Conservation (phyloP, 345 rosid genomes). For the Gossypioides kirkii region DNA sequence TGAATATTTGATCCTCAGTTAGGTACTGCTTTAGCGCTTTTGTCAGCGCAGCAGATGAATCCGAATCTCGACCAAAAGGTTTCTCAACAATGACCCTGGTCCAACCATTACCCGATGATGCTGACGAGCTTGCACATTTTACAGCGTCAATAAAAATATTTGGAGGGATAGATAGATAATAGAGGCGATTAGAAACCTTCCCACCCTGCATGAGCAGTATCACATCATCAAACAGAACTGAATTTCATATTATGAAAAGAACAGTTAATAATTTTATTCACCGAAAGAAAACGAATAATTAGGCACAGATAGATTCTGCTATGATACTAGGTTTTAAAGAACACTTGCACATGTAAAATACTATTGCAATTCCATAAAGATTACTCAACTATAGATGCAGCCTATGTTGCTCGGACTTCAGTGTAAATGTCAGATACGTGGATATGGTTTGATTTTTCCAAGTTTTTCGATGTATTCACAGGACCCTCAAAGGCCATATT, state of each 20-base stretch:
- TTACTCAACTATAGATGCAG: background rate
- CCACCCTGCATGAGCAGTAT: conserved; percentile 49
- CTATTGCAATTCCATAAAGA: background rate
- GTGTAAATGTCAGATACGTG: too few species aligned
- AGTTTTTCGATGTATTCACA: too few species aligned
- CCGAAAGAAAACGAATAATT: background rate
- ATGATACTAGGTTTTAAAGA: background rate
- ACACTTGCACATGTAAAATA: background rate
- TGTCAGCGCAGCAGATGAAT: conserved; percentile 91
- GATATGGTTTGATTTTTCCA: too few species aligned
- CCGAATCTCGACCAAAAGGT: conserved; percentile 98
- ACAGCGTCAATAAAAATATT: conserved; percentile 92
- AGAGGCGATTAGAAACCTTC: conserved; percentile 82
- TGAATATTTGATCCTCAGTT: conserved; percentile 90
- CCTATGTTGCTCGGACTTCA: background rate
- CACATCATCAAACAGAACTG: conserved; percentile 13
- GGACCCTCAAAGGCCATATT: too few species aligned
- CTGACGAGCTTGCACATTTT: conserved; percentile 80
- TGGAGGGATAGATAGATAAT: conserved; percentile 91
- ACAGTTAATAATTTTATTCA: background rate
- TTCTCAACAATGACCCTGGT: conserved; percentile 98
- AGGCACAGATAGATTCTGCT: background rate
- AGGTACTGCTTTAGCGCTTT: conserved; percentile 75
- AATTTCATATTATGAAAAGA: background rate
- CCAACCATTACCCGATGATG: conserved; percentile 93